phyloP scores from a whole-genome alignment of 176 grass and related monocot genomes.

The Dendrocalamus sinicus region DNA sequence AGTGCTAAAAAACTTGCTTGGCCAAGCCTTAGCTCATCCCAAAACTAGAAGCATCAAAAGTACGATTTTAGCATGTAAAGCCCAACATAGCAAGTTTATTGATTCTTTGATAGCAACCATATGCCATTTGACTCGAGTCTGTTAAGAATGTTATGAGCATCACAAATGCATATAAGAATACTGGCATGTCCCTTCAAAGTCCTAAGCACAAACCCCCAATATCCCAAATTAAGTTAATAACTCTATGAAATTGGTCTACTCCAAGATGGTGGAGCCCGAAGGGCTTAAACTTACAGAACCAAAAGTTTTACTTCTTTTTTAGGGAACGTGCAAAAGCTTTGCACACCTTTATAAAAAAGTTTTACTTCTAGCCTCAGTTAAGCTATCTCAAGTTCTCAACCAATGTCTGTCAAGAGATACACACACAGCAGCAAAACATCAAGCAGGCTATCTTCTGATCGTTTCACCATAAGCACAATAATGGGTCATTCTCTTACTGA shows the following conservation, averaged over 20 bases:
- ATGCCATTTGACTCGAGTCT: background rate
- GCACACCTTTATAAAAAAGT: background rate
- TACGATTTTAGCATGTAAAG: conserved; percentile 15
- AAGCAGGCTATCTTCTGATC: background rate
- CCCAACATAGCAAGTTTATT: conserved; percentile 12
- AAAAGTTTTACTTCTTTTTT: conserved; percentile 4
- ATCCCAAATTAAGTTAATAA: background rate
- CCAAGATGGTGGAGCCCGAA: background rate
- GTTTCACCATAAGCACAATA: conserved; percentile 1
- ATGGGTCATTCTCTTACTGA: conserved; percentile 10
- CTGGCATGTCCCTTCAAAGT: background rate
- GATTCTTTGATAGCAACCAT: background rate
- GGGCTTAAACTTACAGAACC: conserved; percentile 5
- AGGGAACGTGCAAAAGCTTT: too few relatives aligned
- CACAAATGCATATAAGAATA: background rate
- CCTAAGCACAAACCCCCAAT: conserved; percentile 21
- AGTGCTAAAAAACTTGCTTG: conserved; percentile 23
- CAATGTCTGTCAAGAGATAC: background rate
- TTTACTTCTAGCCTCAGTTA: conserved; percentile 12
- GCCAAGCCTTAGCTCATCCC: conserved; percentile 17
- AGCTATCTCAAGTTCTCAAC: background rate
- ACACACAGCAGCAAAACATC: conserved; percentile 4
- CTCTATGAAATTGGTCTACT: conserved; percentile 11
- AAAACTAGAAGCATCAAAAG: conserved; percentile 16
- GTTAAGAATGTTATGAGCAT: conserved; percentile 11